These are phyloP conservation scores for Azolla pinnata DNA, from an alignment of 75 land plant genomes.

Conservation along the genomic window DNA sequence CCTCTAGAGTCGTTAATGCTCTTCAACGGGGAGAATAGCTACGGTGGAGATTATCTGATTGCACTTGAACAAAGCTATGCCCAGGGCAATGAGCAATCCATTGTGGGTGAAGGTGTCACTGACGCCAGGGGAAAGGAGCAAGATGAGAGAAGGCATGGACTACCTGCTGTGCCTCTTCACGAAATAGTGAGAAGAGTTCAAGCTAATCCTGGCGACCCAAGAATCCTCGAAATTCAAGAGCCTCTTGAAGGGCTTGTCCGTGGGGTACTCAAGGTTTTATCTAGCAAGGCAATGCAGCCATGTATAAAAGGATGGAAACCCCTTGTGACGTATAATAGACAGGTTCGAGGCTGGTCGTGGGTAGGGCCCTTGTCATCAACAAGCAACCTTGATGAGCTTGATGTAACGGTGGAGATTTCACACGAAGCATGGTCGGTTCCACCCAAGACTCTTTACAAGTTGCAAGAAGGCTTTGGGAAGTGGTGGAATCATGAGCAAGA, in stretches of 20 bases:
- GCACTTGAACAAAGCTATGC: constrained; percentile 5
- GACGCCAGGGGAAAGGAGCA: constrained; percentile 11
- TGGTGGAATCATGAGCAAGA: constrained; percentile 95
- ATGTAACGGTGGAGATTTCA: constrained; percentile 44
- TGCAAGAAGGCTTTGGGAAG: constrained; percentile 91
- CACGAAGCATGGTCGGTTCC: constrained; percentile 85
- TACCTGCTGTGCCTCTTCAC: constrained; percentile 55
- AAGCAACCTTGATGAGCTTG: constrained; percentile 30
- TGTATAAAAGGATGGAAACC: constrained; percentile 96
- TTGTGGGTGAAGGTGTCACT: background rate
- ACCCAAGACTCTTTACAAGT: constrained; percentile 78
- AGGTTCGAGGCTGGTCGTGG: constrained; percentile 79
- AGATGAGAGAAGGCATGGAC: constrained; percentile 19
- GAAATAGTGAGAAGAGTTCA: constrained; percentile 73
- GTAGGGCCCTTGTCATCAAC: constrained; percentile 53
- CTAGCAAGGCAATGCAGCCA: constrained; percentile 71
- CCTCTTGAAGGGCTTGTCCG: constrained; percentile 84
- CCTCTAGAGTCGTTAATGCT: constrained; percentile 20
- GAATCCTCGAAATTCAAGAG: constrained; percentile 80
- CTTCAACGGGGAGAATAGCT: background rate
- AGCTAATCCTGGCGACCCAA: constrained; percentile 77
- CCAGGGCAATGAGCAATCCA: constrained; percentile 1
- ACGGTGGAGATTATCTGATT: constrained; percentile 16
- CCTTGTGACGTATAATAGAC: constrained; percentile 57
- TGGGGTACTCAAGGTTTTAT: constrained; percentile 76